Conservation (phyloP, 345 rosid species). For the Aurinia saxatilis region DNA sequence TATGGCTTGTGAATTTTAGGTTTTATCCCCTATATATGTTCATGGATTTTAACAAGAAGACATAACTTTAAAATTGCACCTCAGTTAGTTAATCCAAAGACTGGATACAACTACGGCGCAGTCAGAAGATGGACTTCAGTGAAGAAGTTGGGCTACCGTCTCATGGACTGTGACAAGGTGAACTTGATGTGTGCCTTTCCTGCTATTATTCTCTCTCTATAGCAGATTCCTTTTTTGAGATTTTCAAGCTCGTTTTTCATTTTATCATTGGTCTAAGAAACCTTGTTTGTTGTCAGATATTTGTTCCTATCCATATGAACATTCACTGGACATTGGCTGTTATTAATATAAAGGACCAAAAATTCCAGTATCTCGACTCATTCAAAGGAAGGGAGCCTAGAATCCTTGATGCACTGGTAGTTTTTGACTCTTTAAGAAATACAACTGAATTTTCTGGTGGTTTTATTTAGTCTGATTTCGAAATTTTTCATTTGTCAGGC, state of each 20-base stretch:
- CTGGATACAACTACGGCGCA: slow-evolving; percentile 59
- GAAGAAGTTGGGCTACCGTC: slow-evolving; percentile 74
- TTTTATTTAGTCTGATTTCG: slow-evolving; percentile 15
- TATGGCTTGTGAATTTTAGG: neutral
- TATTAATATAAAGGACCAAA: slow-evolving; percentile 68
- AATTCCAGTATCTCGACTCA: slow-evolving; percentile 94
- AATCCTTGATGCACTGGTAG: slow-evolving; percentile 68
- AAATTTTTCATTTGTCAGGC: slow-evolving; percentile 44
- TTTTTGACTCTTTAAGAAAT: neutral
- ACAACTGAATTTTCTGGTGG: neutral
- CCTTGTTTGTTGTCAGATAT: slow-evolving; percentile 49
- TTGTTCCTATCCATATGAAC: slow-evolving; percentile 84
- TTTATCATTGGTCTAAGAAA: neutral
- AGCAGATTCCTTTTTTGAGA: neutral
- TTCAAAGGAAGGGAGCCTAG: slow-evolving; percentile 68
- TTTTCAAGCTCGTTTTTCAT: neutral
- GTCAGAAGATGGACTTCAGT: slow-evolving; percentile 94
- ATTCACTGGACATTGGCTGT: slow-evolving; percentile 97
- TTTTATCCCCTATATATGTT: neutral
- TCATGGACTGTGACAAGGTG: slow-evolving; percentile 85
- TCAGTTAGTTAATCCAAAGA: slow-evolving; percentile 52
- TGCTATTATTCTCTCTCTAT: neutral
- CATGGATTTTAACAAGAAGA: neutral
- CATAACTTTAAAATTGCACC: slow-evolving; percentile 2
- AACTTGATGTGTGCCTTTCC: slow-evolving; percentile 4